Base-by-base conservation (phyloP, 805 yeast genomes). In the Candida sithepensis region DNA sequence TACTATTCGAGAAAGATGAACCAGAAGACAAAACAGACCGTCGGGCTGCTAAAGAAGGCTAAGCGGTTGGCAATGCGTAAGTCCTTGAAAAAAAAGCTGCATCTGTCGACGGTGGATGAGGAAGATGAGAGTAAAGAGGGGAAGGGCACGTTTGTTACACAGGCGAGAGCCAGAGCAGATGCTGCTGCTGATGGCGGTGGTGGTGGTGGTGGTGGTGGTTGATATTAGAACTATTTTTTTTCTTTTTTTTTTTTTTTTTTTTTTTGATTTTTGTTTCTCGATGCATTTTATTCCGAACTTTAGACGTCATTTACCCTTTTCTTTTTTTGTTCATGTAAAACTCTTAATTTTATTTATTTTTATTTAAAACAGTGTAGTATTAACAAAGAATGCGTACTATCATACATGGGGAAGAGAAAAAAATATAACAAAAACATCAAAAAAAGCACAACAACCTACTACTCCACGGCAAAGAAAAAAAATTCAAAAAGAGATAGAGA, bases 1-100 rank as follows among this genome's bases (percentile, higher is more conserved):
- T 55, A 47, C 22, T 58, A 48, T 26, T 44, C 56, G 24, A 45
- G 38, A 32, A 46, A 21, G 26, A 56, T 48, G 42, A 20, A 45
- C 13, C 50, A 53, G 39, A 41, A 53, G 39, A 48, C 40, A n/a
- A 22, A 45, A 21, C 50, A 50, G 46, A 51, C 53, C n/a, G 32
- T 52, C 12, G 32, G 44, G 26, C 38, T 53, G 42, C 13, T 56
- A 42, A 53, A 49, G 43, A 54, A 47, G 43, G 39, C 49, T 36
- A 49, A 43, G 38, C 36, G 37, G 39, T 9, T n/a, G 13, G 13
- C 30, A 7, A 22, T 22, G 9, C 21, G 28, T 10, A 23, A 39
- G 41, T 10, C 18, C 8, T 33, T 46, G 41, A 39, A 39, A 19
- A 52, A 33, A 38, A 26, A 23, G 24, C 38, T 24, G 12, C 19